Evolutionary conservation across 2,329 filamentous ascomycete genomes (phyloP).

Genomic region (Colletotrichum tabaci): DNA sequence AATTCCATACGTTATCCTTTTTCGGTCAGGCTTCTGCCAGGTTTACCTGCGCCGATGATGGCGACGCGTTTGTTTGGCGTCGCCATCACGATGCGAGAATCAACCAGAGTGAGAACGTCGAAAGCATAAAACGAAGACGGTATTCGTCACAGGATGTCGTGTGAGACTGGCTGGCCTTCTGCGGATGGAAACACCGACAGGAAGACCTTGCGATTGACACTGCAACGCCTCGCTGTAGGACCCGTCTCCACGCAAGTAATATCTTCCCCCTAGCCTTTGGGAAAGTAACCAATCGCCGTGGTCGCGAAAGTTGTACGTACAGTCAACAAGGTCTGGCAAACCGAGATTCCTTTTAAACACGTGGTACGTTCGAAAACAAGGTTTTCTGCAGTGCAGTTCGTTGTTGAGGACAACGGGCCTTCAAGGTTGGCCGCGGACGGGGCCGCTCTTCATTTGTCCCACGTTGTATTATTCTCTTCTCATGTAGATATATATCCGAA

Average conservation of each 20-base stretch:
- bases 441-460: neutral
- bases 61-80: slow-evolving; percentile 42
- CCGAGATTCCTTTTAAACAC: neutral
- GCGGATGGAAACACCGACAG: neutral
- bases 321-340: neutral
- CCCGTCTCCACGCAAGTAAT: no score
- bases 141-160: neutral
- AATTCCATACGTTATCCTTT: neutral
- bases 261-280: neutral
- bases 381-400: neutral
- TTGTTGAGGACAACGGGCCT: no score
- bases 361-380: no score
- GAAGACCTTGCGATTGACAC: neutral
- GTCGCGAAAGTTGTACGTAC: neutral
- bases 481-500: no score
- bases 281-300: neutral
- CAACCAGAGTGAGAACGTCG: neutral
- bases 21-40: neutral
- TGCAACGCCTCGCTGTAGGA: neutral
- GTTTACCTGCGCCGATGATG: slow-evolving; percentile 46
- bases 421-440: neutral
- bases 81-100: neutral
- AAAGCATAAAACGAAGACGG: neutral
- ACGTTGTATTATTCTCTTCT: no score
- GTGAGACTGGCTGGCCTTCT: no score